A percentile compares a stretch with the other conserved stretches of the same genome.
phyloP scores from a whole-genome alignment of 2,329 filamentous ascomycete genomes.

The Blastomyces gilchristii region DNA sequence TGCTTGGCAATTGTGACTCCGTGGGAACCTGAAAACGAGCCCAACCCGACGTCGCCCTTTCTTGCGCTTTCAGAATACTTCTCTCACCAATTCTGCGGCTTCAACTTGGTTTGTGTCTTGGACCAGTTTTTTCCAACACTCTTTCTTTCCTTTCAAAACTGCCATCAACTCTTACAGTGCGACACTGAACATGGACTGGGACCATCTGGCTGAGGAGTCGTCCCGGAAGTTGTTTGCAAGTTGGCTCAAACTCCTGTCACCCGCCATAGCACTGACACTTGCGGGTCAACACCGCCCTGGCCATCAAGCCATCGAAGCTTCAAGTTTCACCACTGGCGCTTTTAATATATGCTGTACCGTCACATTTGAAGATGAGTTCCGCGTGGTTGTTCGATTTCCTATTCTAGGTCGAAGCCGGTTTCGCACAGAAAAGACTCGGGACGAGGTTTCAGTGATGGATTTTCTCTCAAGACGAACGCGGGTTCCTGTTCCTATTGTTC shows the following conservation, averaged over 20 bases:
- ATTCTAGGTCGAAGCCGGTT: constrained; percentile 9
- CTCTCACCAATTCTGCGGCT: neutral
- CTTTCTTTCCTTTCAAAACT: neutral
- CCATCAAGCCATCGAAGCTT: constrained; percentile 2
- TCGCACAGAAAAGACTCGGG: constrained; percentile 7
- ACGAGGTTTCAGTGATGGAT: constrained; percentile 6
- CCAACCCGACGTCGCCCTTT: neutral
- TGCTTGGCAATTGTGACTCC: neutral
- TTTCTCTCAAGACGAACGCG: constrained; percentile 6
- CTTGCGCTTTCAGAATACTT: neutral
- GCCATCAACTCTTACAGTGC: neutral
- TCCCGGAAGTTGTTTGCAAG: constrained; percentile 10
- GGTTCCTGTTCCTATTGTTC: constrained; percentile 8
- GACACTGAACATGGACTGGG: constrained; percentile 9
- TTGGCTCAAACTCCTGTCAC: constrained; percentile 11
- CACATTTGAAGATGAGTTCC: constrained; percentile 17
- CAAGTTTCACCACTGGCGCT: constrained; percentile 13
- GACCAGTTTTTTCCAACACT: neutral
- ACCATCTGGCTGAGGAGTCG: constrained; percentile 12
- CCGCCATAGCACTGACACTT: constrained; percentile 11
- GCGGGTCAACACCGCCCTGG: constrained; percentile 10
- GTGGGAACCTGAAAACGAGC: neutral
- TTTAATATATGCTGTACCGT: constrained; percentile 19
- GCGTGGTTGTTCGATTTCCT: constrained; percentile 18
- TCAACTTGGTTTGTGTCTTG: too few relatives aligned